Percentiles rank a stretch among this genome's conserved stretches.
Evolutionary conservation across 2,329 filamentous ascomycete species (phyloP).

Genomic region (Intubia oerlemansii): DNA sequence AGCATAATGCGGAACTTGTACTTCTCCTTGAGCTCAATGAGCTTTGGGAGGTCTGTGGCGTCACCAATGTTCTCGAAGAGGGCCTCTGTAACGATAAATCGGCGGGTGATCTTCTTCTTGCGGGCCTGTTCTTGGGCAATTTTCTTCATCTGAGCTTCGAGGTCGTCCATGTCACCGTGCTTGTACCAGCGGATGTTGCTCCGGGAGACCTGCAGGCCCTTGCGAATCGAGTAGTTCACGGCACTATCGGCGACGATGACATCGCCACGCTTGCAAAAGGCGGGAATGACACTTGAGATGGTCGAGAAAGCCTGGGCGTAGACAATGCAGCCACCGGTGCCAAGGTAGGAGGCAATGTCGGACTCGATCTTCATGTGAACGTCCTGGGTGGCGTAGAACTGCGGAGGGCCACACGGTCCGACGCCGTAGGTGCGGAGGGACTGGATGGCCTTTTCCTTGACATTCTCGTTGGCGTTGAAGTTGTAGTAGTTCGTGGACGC

Average conservation of each 20-base stretch:
- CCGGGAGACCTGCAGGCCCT: constrained; percentile 79
- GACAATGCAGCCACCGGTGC: constrained; percentile 74
- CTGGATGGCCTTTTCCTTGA: constrained; percentile 89
- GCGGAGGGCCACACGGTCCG: constrained; percentile 85
- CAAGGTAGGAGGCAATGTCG: constrained; percentile 78
- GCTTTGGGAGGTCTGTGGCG: constrained; percentile 60
- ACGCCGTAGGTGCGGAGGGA: constrained; percentile 90
- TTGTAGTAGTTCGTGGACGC: constrained; percentile 97
- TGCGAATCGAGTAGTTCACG: constrained; percentile 83
- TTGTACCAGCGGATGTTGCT: constrained; percentile 88
- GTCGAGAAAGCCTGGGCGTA: constrained; percentile 95
- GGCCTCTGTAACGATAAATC: constrained; percentile 92
- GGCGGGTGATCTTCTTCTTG: constrained; percentile 68
- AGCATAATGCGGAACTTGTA: constrained; percentile 98
- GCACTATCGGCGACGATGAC: constrained; percentile 91
- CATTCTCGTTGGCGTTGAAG: constrained; percentile 74
- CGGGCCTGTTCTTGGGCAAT: constrained; percentile 71
- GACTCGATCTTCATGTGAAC: constrained; percentile 94
- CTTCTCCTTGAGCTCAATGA: constrained; percentile 80
- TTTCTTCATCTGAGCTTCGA: constrained; percentile 67
- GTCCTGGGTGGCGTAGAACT: constrained; percentile 96
- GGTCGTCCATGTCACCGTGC: constrained; percentile 87
- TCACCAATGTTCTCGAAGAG: constrained; percentile 84
- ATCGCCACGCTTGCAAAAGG: constrained; percentile 92
- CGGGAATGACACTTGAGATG: constrained; percentile 88